Percentiles rank a stretch among this genome's conserved stretches.
Evolutionary conservation across 768 basidiomycete species (phyloP).

Genomic region (Podaxis rugospora): DNA sequence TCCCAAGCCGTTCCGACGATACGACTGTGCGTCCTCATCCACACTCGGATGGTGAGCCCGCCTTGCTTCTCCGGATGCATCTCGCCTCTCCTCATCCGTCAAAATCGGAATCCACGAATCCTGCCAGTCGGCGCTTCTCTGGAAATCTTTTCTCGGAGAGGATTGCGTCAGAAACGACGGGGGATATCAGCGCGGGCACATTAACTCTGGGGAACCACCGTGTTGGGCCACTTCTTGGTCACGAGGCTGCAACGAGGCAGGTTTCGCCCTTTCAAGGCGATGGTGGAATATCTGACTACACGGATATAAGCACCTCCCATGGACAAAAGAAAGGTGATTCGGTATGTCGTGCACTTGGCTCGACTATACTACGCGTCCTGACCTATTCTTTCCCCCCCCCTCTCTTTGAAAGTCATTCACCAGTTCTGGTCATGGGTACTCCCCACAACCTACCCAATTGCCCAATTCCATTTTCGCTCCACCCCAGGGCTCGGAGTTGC

Average conservation of each 20-base stretch:
- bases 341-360: background rate
- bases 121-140: background rate
- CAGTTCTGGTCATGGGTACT: background rate
- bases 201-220: constrained; percentile 1
- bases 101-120: background rate
- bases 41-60: background rate
- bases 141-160: background rate
- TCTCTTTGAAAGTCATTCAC: background rate
- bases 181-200: background rate
- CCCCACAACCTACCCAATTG: background rate
- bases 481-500: too few species aligned
- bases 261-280: background rate
- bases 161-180: background rate
- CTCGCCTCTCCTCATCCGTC: background rate
- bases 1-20: background rate
- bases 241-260: background rate
- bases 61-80: constrained; percentile 3
- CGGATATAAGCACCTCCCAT: background rate
- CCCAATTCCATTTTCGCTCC: background rate
- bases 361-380: background rate
- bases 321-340: background rate
- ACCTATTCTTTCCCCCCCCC: background rate
- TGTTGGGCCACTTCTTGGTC: background rate
- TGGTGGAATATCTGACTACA: background rate
- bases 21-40: background rate